Evolutionary conservation across 129 eudicot species (phyloP).

Genomic region (Tagetes patula): DNA sequence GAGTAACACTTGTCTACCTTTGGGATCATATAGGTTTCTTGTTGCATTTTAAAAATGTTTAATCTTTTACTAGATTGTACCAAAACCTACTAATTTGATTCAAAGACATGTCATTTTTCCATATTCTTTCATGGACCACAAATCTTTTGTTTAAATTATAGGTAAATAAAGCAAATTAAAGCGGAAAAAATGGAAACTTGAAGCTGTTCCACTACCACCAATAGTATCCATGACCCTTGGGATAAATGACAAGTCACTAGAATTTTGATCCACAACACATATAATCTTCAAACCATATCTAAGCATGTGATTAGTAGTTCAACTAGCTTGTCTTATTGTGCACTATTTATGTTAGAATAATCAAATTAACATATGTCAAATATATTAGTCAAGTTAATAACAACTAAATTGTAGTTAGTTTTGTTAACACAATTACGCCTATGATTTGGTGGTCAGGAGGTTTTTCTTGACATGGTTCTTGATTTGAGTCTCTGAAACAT

Average conservation of each 20-base stretch:
- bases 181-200: slow-evolving; percentile 18
- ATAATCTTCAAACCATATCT: background rate
- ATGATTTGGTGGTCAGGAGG: no score
- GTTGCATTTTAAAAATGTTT: slow-evolving; percentile 1
- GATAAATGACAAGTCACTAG: slow-evolving; percentile 29
- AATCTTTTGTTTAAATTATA: slow-evolving; percentile 13
- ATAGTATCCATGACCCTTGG: slow-evolving; percentile 32
- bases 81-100: slow-evolving; percentile 17
- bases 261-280: slow-evolving; percentile 25
- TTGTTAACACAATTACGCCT: no score
- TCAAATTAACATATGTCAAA: background rate
- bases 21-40: slow-evolving; percentile 1
- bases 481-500: no score
- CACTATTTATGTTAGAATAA: background rate
- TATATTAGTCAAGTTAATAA: no score
- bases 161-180: background rate
- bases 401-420: no score
- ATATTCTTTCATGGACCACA: slow-evolving; percentile 34
- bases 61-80: slow-evolving; percentile 4
- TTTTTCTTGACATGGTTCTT: no score
- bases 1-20: background rate
- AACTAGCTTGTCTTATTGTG: background rate
- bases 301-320: background rate
- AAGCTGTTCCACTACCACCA: slow-evolving; percentile 33
- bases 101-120: slow-evolving; percentile 27